Base-by-base conservation (phyloP, 208 protist species). In the Trypanosomatidae sp. region DNA sequence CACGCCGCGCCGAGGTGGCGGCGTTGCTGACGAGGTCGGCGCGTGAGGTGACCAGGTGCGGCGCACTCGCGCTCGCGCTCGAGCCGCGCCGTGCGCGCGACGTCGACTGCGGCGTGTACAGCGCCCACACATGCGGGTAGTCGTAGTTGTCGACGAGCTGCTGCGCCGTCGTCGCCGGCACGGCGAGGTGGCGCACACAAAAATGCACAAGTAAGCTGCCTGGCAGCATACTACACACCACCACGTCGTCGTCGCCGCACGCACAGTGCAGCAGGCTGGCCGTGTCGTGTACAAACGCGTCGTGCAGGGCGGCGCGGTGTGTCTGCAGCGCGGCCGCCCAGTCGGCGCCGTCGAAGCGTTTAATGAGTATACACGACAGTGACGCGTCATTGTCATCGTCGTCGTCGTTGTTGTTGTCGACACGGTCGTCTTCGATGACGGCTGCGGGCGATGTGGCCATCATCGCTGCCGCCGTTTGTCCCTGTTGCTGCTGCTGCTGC, bases 101-200 rank as follows among this genome's bases (percentile, higher is more conserved):
- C 38, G 37, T 45, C n/a, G 51, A 47, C 24, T 44, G 46, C 2
- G 56, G 39, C 35, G 57, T 61, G 53, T 74, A 79, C 45, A 81
- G 64, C 15, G 47, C 55, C 71, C 58, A 79, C 23, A 79, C 53
- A 33, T 53, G 55, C 44, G 59, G 53, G 61, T 79, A 73, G 21
- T 54, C 68, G 50, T 61, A 66, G 43, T 57, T 54, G 46, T 65
- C 43, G 6, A 37, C 24, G n/a, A 70, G 46, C 45, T 43, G 11
- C 38, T n/a, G 49, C 3, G 51, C 56, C 16, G 28, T 53, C 24
- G 16, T n/a, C 42, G 41, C 42, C 37, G 61, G 7, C 15, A 68
- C 48, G 18, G 48, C 43, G 16, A 57, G 24, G 18, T 48, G 40
- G 19, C 3, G 27, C 24, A 79, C 52, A 41, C 63, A 61, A 46